These are phyloP conservation scores for Xylariaceae sp. DNA, from an alignment of 2,329 filamentous ascomycete genomes.

Conservation along the genomic window DNA sequence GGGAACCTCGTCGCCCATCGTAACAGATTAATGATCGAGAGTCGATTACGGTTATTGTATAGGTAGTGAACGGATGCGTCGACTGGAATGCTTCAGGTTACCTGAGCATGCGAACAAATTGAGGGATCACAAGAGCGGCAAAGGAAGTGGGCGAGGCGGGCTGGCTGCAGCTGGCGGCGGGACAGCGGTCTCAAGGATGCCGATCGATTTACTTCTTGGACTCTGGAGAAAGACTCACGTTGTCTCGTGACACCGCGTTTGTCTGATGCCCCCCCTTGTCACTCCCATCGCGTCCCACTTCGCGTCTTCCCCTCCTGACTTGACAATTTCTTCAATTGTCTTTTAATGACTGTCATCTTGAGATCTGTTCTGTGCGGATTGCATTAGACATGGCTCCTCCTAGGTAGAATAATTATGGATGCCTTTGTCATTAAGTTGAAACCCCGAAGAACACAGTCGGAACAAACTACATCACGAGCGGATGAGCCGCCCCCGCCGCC, in stretches of 20 bases:
- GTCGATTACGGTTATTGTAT: not conserved
- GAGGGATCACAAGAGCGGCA: no score
- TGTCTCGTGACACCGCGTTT: constrained; percentile 28
- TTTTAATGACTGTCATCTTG: not conserved
- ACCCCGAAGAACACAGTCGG: constrained; percentile 7
- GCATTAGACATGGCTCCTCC: not conserved
- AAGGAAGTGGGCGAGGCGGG: no score
- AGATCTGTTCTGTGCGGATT: not conserved
- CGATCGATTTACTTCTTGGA: no score
- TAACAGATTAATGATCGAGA: not conserved
- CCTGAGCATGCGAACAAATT: no score
- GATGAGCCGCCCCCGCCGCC: constrained; percentile 27
- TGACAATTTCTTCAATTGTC: no score
- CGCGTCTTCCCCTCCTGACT: constrained; percentile 5
- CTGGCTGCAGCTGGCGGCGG: no score
- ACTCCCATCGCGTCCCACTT: constrained; percentile 11
- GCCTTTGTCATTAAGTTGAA: constrained; percentile 26
- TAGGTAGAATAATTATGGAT: constrained; percentile 25
- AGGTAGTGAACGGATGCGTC: not conserved
- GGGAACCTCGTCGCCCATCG: constrained; percentile 26
- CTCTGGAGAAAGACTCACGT: constrained; percentile 6
- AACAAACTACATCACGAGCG: constrained; percentile 6
- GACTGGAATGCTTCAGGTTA: not conserved
- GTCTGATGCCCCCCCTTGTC: constrained; percentile 4
- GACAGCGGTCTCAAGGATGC: no score